phyloP scores from a whole-genome alignment of 768 basidiomycete genomes.

The Mycena floridula region DNA sequence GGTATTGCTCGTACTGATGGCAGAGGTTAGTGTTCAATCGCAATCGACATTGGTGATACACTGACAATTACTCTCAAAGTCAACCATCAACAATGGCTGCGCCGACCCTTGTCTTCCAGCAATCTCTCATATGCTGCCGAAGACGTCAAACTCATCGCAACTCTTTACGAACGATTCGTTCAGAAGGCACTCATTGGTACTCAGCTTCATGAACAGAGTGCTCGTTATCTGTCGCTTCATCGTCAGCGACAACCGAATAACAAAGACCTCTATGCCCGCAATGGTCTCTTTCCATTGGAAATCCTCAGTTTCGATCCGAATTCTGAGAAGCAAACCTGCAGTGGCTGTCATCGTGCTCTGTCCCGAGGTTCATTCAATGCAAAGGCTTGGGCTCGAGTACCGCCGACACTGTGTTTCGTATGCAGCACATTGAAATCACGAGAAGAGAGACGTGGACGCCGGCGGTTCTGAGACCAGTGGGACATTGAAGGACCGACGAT shows the following conservation, averaged over 20 bases:
- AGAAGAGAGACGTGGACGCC: too few species aligned
- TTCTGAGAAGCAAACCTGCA: neutral
- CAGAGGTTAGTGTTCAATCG: neutral
- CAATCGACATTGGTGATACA: neutral
- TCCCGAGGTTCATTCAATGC: neutral
- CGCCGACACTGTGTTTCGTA: too few species aligned
- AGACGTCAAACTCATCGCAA: neutral
- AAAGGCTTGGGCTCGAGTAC: neutral
- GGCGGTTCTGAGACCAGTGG: too few species aligned
- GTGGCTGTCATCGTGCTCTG: neutral
- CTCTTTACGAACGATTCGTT: neutral
- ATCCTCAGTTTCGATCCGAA: neutral
- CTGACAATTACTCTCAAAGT: neutral
- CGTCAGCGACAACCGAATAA: neutral
- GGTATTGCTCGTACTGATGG: neutral
- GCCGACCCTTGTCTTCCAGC: neutral
- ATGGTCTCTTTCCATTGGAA: neutral
- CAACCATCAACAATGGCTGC: neutral
- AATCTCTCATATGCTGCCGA: neutral
- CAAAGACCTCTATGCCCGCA: neutral
- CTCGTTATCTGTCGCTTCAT: neutral
- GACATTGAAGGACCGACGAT: too few species aligned
- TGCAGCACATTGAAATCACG: too few species aligned
- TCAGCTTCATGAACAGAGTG: neutral
- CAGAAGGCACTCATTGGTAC: neutral